These are phyloP conservation scores for Ophiostoma angusticollis DNA, from an alignment of 2,329 filamentous ascomycete species.

Conservation along the genomic window DNA sequence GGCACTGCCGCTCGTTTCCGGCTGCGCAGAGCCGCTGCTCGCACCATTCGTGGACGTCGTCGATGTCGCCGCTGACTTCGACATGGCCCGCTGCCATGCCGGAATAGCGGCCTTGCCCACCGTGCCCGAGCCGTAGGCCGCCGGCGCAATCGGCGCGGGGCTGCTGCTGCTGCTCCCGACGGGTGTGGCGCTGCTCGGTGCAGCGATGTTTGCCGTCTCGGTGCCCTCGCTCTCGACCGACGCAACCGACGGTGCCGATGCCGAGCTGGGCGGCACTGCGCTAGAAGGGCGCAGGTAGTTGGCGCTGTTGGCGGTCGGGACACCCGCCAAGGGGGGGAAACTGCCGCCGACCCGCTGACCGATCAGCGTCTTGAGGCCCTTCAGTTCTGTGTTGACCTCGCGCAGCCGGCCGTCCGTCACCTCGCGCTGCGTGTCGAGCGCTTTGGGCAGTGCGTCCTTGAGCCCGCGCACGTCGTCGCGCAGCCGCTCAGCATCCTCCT, in stretches of 20 bases:
- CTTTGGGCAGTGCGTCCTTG: slow-evolving; percentile 76
- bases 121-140: slow-evolving; percentile 26
- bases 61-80: slow-evolving; percentile 46
- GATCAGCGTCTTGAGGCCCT: slow-evolving; percentile 83
- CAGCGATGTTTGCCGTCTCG: slow-evolving; percentile 14
- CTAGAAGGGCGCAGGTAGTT: slow-evolving; percentile 20
- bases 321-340: not conserved
- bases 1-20: slow-evolving; percentile 5
- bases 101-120: slow-evolving; percentile 56
- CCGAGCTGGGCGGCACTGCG: slow-evolving; percentile 13
- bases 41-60: not conserved
- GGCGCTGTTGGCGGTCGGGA: slow-evolving; percentile 1
- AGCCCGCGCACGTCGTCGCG: slow-evolving; percentile 75
- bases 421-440: slow-evolving; percentile 77
- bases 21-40: slow-evolving; percentile 1
- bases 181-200: slow-evolving; percentile 10
- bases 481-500: slow-evolving; percentile 76
- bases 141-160: slow-evolving; percentile 18
- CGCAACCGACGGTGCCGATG: slow-evolving; percentile 11
- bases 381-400: slow-evolving; percentile 77
- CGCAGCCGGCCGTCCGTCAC: slow-evolving; percentile 66
- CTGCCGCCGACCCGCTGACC: slow-evolving; percentile 42
- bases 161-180: not conserved
- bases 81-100: slow-evolving; percentile 65
- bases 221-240: slow-evolving; percentile 10